These are phyloP conservation scores for Brassica rapa DNA, from an alignment of 345 rosid genomes.

Conservation along the genomic window DNA sequence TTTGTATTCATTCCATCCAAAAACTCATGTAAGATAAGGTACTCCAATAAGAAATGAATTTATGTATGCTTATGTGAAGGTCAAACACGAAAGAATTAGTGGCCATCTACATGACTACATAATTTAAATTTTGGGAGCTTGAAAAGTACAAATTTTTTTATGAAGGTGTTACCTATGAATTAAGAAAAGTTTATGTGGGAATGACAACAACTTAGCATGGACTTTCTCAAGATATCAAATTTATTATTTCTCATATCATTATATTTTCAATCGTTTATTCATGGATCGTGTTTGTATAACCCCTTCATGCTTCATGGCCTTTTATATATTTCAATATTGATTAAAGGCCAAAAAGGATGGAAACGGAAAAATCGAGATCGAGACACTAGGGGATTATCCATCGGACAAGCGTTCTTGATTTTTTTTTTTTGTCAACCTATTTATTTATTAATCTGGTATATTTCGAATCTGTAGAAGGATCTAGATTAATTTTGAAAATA, in stretches of 20 bases:
- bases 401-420: slow-evolving; percentile 3
- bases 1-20: background rate
- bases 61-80: background rate
- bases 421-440: too few relatives aligned
- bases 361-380: background rate
- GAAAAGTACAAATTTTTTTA: background rate
- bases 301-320: background rate
- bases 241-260: background rate
- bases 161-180: background rate
- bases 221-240: background rate
- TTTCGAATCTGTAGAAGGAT: too few relatives aligned
- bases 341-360: background rate
- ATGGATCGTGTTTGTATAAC: background rate
- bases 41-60: background rate
- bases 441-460: too few relatives aligned
- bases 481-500: too few relatives aligned
- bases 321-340: background rate
- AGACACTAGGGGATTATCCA: background rate
- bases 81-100: background rate
- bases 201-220: background rate
- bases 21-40: background rate
- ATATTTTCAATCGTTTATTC: background rate
- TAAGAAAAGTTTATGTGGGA: background rate
- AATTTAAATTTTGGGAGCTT: background rate
- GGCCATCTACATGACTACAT: background rate